Percentiles rank a stretch among this genome's conserved stretches.
These are phyloP conservation scores for Claviceps pazoutovae DNA, from an alignment of 2,329 filamentous ascomycete species.

Conservation along the genomic window DNA sequence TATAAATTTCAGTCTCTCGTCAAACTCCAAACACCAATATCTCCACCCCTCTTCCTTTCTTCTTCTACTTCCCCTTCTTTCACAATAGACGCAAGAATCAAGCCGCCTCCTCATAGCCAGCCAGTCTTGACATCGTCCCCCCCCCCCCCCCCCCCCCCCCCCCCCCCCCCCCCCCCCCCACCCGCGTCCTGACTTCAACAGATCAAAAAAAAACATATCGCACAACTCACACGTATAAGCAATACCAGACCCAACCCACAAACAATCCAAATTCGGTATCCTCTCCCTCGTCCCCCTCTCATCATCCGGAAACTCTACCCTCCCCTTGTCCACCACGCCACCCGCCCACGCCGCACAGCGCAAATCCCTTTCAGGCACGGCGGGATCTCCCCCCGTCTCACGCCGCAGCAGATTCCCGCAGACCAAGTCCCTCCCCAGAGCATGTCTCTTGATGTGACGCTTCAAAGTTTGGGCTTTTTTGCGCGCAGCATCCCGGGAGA, in stretches of 20 bases:
- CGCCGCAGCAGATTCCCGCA: conserved; percentile 13
- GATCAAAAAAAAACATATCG: not conserved
- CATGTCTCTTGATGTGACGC: conserved; percentile 25
- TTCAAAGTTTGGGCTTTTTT: conserved; percentile 18
- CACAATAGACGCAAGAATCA: too few relatives aligned
- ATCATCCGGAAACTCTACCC: conserved; percentile 21
- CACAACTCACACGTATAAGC: conserved; percentile 29
- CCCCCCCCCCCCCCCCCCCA: not conserved
- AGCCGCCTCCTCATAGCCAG: too few relatives aligned
- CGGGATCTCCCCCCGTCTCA: conserved; percentile 12
- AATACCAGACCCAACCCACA: conserved; percentile 28
- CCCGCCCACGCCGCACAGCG: conserved; percentile 23
- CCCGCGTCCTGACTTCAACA: not conserved
- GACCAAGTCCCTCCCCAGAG: conserved; percentile 21
- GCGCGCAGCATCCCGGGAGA: conserved; percentile 14
- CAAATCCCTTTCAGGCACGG: conserved; percentile 11
- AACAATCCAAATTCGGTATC: conserved; percentile 23
- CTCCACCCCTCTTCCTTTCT: too few relatives aligned
- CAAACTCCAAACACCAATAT: too few relatives aligned
- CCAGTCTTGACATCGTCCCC: not conserved
- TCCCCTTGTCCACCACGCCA: conserved; percentile 26
- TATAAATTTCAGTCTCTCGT: conserved; percentile 1
- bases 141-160: not conserved
- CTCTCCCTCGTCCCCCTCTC: conserved; percentile 11
- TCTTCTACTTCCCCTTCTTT: too few relatives aligned